Evolutionary conservation across 2,329 filamentous ascomycete species (phyloP).

Genomic region (Diaporthe capsici): DNA sequence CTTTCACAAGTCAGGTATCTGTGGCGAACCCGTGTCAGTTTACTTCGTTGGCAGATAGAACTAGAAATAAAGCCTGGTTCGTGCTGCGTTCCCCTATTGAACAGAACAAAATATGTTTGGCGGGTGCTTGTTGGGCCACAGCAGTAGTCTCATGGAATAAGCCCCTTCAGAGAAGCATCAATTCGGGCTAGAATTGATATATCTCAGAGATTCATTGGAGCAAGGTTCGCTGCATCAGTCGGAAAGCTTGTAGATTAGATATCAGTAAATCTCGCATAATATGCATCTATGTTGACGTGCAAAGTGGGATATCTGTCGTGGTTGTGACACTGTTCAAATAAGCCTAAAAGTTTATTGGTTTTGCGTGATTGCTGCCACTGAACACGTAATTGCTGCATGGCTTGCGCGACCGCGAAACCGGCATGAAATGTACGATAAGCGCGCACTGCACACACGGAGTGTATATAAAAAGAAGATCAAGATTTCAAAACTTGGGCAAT

Average conservation of each 20-base stretch:
- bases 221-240: neutral
- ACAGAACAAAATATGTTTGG: no score
- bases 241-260: neutral
- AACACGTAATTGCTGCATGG: constrained; percentile 29
- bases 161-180: neutral
- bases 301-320: constrained; percentile 8
- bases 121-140: no score
- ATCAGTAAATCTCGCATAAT: neutral
- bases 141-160: no score
- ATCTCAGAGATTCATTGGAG: neutral
- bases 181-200: neutral
- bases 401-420: constrained; percentile 29
- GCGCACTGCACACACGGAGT: neutral
- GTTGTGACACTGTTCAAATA: neutral
- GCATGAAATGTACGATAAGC: neutral
- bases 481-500: neutral
- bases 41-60: no score
- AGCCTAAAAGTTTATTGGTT: neutral
- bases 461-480: neutral
- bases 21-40: no score
- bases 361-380: constrained; percentile 3
- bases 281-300: constrained; percentile 1
- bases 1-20: no score
- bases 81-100: no score
- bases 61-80: no score